phyloP scores from a whole-genome alignment of 1,284 basidiomycete species.

The Malassezia brasiliensis region DNA sequence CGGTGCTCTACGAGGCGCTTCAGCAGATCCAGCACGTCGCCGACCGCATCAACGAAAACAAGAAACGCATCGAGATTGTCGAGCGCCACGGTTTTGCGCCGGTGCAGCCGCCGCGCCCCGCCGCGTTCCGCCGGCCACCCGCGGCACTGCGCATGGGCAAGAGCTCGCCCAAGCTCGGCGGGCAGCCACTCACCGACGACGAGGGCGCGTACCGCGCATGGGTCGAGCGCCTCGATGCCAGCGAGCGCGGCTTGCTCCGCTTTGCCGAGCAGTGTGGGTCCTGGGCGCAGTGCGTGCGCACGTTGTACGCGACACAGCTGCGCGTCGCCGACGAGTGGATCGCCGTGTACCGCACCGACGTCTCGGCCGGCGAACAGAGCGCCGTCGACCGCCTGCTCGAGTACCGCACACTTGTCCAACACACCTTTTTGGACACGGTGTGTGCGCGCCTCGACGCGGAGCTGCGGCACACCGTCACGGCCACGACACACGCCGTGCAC shows the following conservation, averaged over 20 bases:
- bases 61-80: constrained; percentile 67
- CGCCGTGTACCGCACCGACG: constrained; percentile 17
- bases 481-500: constrained; percentile 41
- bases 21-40: constrained; percentile 66
- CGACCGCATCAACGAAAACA: constrained; percentile 72
- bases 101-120: not conserved
- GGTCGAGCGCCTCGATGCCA: constrained; percentile 20
- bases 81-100: constrained; percentile 22
- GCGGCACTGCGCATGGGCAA: constrained; percentile 30
- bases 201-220: constrained; percentile 23
- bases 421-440: constrained; percentile 16
- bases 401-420: constrained; percentile 19
- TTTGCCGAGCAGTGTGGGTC: constrained; percentile 23
- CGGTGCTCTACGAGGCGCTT: constrained; percentile 59
- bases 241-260: constrained; percentile 20
- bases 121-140: constrained; percentile 21
- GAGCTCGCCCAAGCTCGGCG: constrained; percentile 26
- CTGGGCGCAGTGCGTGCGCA: constrained; percentile 26
- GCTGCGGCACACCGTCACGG: constrained; percentile 22
- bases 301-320: constrained; percentile 23
- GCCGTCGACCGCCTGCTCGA: constrained; percentile 22
- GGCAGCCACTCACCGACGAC: constrained; percentile 20
- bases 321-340: constrained; percentile 27
- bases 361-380: not conserved
- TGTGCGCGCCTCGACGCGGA: constrained; percentile 28